phyloP scores from a whole-genome alignment of 2,329 filamentous ascomycete species.

The Scedosporium minutisporum region DNA sequence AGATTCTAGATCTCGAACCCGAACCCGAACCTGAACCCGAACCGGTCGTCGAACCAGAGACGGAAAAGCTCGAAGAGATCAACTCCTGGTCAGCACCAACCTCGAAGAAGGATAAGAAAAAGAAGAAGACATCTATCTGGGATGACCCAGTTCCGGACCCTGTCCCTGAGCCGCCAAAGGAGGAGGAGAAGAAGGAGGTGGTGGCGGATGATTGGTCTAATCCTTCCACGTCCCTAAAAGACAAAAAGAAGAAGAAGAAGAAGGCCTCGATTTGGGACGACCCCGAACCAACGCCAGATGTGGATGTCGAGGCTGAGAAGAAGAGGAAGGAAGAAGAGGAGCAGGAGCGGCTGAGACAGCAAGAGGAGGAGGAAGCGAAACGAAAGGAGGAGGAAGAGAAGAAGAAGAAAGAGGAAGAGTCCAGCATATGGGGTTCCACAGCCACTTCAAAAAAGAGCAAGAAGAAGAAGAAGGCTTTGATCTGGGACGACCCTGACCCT shows the following conservation, averaged over 20 bases:
- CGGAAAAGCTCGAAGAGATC: constrained; percentile 9
- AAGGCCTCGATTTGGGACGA: constrained; percentile 7
- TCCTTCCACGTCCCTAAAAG: constrained; percentile 8
- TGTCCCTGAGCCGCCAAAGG: constrained; percentile 12
- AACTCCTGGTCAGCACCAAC: constrained; percentile 4
- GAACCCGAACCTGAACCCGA: constrained; percentile 16
- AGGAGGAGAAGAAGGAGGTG: constrained; percentile 1
- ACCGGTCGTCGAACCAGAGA: constrained; percentile 11
- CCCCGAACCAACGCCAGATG: constrained; percentile 8
- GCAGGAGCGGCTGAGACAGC: constrained; percentile 11
- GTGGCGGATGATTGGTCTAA: constrained; percentile 17
- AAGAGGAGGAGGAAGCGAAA: background rate
- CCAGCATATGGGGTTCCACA: constrained; percentile 10
- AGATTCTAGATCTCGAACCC: constrained; percentile 16
- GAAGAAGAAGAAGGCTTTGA: constrained; percentile 17
- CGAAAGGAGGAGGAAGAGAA: background rate
- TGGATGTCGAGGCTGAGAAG: background rate
- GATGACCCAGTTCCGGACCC: constrained; percentile 16
- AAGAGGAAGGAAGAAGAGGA: constrained; percentile 7
- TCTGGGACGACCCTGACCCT: constrained; percentile 1
- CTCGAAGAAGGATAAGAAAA: constrained; percentile 21
- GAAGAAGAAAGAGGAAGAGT: constrained; percentile 9
- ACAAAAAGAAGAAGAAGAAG: constrained; percentile 12
- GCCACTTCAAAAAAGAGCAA: constrained; percentile 24
- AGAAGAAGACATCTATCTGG: constrained; percentile 17